phyloP scores from a whole-genome alignment of 75 land plant genomes.

The Azolla pinnata region DNA sequence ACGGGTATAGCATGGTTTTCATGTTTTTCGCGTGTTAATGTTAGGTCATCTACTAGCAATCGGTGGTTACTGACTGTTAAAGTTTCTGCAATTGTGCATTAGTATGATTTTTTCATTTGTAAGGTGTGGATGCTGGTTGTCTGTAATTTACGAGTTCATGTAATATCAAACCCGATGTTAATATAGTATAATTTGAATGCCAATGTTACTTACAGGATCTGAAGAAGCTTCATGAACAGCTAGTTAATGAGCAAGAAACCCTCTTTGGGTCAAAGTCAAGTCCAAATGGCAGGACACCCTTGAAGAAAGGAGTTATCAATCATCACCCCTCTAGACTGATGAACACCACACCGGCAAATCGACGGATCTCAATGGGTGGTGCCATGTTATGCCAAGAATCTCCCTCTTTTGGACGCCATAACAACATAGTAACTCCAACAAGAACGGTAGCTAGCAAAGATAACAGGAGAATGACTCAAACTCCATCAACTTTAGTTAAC shows the following conservation, averaged over 20 bases:
- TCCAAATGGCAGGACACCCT: constrained; percentile 14
- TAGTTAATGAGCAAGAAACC: constrained; percentile 23
- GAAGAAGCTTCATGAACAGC: constrained; percentile 24
- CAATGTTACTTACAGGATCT: constrained; percentile 25
- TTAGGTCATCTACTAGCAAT: too few relatives aligned
- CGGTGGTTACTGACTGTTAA: too few relatives aligned
- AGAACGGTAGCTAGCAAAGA: constrained; percentile 14
- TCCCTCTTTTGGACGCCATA: background rate
- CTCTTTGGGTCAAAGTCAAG: constrained; percentile 24
- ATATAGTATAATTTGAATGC: too few relatives aligned
- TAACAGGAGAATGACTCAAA: background rate
- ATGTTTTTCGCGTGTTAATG: constrained; percentile 7
- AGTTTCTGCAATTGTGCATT: too few relatives aligned
- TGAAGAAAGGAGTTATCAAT: background rate
- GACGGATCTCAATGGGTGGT: constrained; percentile 13
- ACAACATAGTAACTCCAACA: constrained; percentile 12
- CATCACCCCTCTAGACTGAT: background rate
- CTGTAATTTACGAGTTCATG: too few relatives aligned
- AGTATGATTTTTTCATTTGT: too few relatives aligned
- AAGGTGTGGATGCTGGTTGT: too few relatives aligned
- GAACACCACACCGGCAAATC: constrained; percentile 9
- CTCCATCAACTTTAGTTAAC: constrained; percentile 1
- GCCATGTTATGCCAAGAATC: constrained; percentile 9
- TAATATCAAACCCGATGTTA: too few relatives aligned
- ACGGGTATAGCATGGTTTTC: constrained; percentile 14